Evolutionary conservation across 306 rosid species (phyloP).

Genomic region (Biancaea sappan): DNA sequence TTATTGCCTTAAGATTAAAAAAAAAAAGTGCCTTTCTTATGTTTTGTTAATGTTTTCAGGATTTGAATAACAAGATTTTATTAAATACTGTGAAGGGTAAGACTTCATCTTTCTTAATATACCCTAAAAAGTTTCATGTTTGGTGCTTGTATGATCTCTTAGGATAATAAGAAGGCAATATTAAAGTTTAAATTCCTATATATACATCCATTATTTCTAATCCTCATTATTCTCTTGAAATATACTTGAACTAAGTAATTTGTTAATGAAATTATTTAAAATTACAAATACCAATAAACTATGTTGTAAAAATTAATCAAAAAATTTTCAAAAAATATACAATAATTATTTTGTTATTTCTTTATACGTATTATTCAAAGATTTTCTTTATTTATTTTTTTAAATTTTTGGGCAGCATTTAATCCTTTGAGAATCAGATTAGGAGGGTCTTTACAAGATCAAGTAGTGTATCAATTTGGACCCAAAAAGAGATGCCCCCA

Average conservation of each 20-base stretch:
- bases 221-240: neutral
- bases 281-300: too few relatives aligned
- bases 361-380: neutral
- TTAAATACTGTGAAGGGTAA: conserved; percentile 59
- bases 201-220: neutral
- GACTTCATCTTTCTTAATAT: neutral
- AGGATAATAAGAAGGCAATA: too few relatives aligned
- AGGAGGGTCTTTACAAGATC: conserved; percentile 80
- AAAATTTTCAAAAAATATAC: too few relatives aligned
- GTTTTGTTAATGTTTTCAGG: conserved; percentile 33
- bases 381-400: neutral
- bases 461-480: conserved; percentile 53
- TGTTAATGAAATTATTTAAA: too few relatives aligned
- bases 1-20: too few relatives aligned
- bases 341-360: too few relatives aligned
- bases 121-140: neutral
- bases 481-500: conserved; percentile 27
- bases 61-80: conserved; percentile 54
- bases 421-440: conserved; percentile 58
- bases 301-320: too few relatives aligned
- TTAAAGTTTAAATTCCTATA: too few relatives aligned
- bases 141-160: too few relatives aligned
- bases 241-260: too few relatives aligned
- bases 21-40: too few relatives aligned
- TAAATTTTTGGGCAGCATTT: conserved; percentile 42